Base-by-base conservation (phyloP, 352 stramenopile species). In the Phytophthora boehmeriae region DNA sequence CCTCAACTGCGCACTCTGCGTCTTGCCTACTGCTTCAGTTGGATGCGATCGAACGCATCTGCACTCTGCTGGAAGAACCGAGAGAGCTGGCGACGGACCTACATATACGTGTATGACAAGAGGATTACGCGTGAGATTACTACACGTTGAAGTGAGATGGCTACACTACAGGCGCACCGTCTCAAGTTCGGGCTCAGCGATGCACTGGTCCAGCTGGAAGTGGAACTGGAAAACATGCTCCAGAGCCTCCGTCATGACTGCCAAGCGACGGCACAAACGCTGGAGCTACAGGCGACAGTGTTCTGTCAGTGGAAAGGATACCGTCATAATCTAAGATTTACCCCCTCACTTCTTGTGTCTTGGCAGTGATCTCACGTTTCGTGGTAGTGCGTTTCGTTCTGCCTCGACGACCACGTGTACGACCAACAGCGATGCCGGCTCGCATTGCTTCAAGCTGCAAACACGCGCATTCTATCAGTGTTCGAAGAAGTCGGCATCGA, bases 151-250 rank as follows among this genome's bases (percentile, higher is more conserved):
- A 43, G 38, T 47, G 14, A 42, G 13, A 53, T 46, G 30, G 30
- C 41, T 60, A 42, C 25, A 41, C 17, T 32, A 3, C 19, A 19
- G 8, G 43, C 41, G 39, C 61, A 83, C 77, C 51, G 57, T 55
- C 19, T 46, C n/a, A 20, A 84, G 65, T 45, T 86, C 74, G 0
- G 77, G 74, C 20, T 78, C 66, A 2, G 75, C 68, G 23, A 84
- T 66, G 52, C 62, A 74, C 35, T 68, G 50, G 35, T 84, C 69
- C 2, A 87, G 54, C 1, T 75, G 75, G 46, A 65, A 41, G 20
- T 84, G 68, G 45, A 87, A 84, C 39, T 75, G 63, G 44, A 87
- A 83, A 10, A 87, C 75, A 28, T 80, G 66, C 54, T 84, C 77
- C 20, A 84, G 45, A 11, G 66, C 71, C 16, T 62, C 54, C 5